Percentiles rank a stretch among this genome's conserved stretches.
Evolutionary conservation across 2,329 filamentous ascomycete species (phyloP).

Genomic region (Neonectria sp.): DNA sequence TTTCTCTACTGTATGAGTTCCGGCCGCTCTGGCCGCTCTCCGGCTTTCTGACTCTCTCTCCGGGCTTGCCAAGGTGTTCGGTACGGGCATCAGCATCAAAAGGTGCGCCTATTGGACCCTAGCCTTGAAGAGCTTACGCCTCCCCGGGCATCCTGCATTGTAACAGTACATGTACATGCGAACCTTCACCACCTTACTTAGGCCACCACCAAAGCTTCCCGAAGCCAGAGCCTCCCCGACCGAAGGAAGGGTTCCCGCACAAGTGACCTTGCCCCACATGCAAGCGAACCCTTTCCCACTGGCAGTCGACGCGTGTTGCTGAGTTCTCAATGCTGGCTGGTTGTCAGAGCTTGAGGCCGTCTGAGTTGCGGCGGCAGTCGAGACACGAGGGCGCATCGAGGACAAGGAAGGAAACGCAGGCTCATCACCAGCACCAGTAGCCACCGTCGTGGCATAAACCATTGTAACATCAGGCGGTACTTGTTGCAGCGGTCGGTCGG

Average conservation of each 20-base stretch:
- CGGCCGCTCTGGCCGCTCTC: slow-evolving; percentile 2
- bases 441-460: slow-evolving; percentile 41
- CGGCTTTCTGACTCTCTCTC: background rate
- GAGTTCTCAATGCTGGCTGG: background rate
- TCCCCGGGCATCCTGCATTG: slow-evolving; percentile 21
- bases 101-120: slow-evolving; percentile 17
- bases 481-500: slow-evolving; percentile 34
- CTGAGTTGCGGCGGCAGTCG: slow-evolving; percentile 36
- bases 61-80: slow-evolving; percentile 7
- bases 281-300: slow-evolving; percentile 32
- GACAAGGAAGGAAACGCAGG: slow-evolving; percentile 39
- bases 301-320: slow-evolving; percentile 32
- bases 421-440: slow-evolving; percentile 35
- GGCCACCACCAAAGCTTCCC: slow-evolving; percentile 20
- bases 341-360: slow-evolving; percentile 32
- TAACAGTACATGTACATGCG: slow-evolving; percentile 25
- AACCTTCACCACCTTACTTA: slow-evolving; percentile 4
- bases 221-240: background rate
- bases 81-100: slow-evolving; percentile 13
- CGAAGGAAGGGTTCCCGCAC: slow-evolving; percentile 18
- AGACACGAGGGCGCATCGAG: slow-evolving; percentile 43
- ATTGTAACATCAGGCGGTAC: slow-evolving; percentile 40
- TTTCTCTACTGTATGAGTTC: background rate
- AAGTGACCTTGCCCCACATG: slow-evolving; percentile 34
- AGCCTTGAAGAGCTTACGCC: slow-evolving; percentile 20